phyloP scores from a whole-genome alignment of 1,284 basidiomycete genomes.

The Boletellus sp. region DNA sequence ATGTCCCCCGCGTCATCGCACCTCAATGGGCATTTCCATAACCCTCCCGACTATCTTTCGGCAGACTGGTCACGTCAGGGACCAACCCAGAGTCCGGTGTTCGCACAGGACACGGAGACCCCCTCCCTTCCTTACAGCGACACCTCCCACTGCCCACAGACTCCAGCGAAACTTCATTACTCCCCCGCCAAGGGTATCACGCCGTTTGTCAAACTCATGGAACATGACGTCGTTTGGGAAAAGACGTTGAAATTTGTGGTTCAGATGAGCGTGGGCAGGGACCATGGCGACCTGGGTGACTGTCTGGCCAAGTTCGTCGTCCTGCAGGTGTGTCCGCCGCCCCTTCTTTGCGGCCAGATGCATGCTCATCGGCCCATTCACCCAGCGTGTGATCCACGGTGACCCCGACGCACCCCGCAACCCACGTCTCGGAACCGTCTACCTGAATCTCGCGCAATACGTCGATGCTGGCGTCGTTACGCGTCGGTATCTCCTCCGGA shows the following conservation, averaged over 20 bases:
- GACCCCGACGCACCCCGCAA: slow-evolving; percentile 52
- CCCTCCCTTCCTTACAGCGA: neutral
- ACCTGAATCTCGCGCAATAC: slow-evolving; percentile 76
- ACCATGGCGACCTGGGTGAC: slow-evolving; percentile 43
- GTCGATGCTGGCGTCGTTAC: slow-evolving; percentile 61
- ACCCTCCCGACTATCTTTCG: slow-evolving; percentile 20
- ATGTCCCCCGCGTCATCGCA: slow-evolving; percentile 13
- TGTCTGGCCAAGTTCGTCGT: slow-evolving; percentile 64
- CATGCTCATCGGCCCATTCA: neutral
- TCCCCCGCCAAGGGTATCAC: slow-evolving; percentile 55
- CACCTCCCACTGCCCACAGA: slow-evolving; percentile 3
- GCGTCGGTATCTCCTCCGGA: slow-evolving; percentile 65
- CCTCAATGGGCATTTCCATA: slow-evolving; percentile 3
- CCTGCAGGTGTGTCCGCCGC: slow-evolving; percentile 45
- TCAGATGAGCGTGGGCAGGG: slow-evolving; percentile 59
- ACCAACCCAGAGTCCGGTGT: neutral
- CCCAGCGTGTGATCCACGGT: slow-evolving; percentile 46
- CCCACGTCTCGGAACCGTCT: slow-evolving; percentile 61
- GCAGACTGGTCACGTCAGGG: slow-evolving; percentile 26
- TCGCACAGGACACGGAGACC: neutral
- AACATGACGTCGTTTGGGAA: slow-evolving; percentile 60
- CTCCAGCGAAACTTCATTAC: slow-evolving; percentile 19
- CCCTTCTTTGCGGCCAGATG: neutral
- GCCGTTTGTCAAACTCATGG: slow-evolving; percentile 51
- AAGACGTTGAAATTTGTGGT: slow-evolving; percentile 54